Conservation (phyloP, 1,284 basidiomycete genomes). For the Ustilago shanxiensis region DNA sequence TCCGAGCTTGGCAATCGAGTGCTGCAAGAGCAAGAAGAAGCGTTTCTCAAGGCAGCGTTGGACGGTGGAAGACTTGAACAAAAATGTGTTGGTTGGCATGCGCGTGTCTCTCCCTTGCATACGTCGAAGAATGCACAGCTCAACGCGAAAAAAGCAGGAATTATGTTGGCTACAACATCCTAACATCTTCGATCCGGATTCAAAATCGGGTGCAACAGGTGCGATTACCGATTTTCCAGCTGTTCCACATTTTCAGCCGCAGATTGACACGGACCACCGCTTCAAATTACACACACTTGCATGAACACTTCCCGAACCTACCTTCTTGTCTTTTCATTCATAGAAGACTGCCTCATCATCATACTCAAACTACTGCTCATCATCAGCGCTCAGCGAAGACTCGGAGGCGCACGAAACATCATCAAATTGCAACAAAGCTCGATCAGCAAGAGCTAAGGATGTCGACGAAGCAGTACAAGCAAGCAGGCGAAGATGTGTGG, state of each 20-base stretch:
- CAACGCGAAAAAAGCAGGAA: too few relatives aligned
- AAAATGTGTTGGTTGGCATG: constrained; percentile 6
- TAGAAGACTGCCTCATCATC: not conserved
- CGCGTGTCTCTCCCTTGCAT: constrained; percentile 44
- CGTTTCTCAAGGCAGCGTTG: not conserved
- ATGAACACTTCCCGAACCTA: too few relatives aligned
- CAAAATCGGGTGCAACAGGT: not conserved
- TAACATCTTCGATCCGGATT: not conserved
- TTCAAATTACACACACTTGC: not conserved
- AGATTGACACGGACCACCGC: constrained; percentile 23
- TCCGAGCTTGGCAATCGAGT: not conserved
- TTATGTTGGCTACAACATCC: not conserved
- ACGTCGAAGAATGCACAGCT: constrained; percentile 51
- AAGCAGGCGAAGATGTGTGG: constrained; percentile 68
- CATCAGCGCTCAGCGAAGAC: not conserved
- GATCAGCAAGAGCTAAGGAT: constrained; percentile 15
- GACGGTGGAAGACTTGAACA: not conserved
- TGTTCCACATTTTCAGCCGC: constrained; percentile 9
- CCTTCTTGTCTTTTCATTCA: not conserved
- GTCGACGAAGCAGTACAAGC: constrained; percentile 65
- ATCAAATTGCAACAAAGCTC: not conserved
- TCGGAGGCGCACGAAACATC: not conserved
- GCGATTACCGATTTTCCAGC: not conserved
- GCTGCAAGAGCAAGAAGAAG: not conserved
- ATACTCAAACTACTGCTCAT: not conserved